Base-by-base conservation (phyloP, 495 filamentous ascomycete genomes). In the Penicillium macrosclerotiorum region DNA sequence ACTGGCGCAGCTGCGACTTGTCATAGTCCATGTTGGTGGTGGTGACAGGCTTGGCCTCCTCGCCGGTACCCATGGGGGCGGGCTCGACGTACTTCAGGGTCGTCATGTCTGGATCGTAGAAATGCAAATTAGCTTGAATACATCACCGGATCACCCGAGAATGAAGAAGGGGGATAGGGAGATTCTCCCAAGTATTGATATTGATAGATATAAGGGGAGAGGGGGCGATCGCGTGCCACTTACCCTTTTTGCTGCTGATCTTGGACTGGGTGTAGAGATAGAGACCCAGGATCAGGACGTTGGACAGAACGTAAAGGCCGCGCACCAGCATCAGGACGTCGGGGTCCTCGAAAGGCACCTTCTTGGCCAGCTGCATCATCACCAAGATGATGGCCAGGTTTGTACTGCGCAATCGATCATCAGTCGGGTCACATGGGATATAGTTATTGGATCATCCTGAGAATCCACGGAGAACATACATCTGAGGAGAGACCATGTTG, bases 31-130 rank as follows among this genome's bases (percentile, higher is more conserved):
- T 84, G 67, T 94, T 79, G 52, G 93, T 98, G 45, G 93, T 98
- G 24, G 91, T 96, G 47, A 96, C 84, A 59, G 92, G 87, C 68
- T 95, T 95, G 54, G 88, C 84, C 71, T 95, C 89, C 64, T 97
- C 94, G 60, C 79, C 77, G 55, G 85, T 90, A 62, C 93, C 92
- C 84, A 95, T 89, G 20, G 86, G 79, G 11, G 93, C 82, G 29
- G 90, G 92, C 74, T 98, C 93, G 53, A 97, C 89, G 69, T 98
- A 98, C 75, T 97, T 96, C 63, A 98, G 78, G 9, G 91, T 95
- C n/a, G 91, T 92, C 71, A 95, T 80, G 64, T 98, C 93, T 98
- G 13, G n/a, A 38, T 50, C 16, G 32, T 9, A 8, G 20, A 42
- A 27, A 44, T 29, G 25, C 25, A 29, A 6, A 29, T 5, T 29